These are phyloP conservation scores for Claviceps arundinis DNA, from an alignment of 2,329 filamentous ascomycete genomes.

Conservation along the genomic window DNA sequence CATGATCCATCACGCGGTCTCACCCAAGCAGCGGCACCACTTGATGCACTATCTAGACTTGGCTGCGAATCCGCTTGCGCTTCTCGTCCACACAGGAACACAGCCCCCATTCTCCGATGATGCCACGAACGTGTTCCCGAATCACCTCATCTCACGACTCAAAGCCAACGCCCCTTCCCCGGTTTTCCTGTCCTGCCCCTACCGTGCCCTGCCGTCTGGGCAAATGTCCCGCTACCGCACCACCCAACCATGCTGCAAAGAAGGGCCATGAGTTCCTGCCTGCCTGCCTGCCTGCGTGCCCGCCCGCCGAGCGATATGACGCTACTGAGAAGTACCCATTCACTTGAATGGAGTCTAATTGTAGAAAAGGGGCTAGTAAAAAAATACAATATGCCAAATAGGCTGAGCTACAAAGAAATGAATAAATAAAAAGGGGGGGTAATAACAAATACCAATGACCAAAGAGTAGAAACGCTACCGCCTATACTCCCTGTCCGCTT, in stretches of 20 bases:
- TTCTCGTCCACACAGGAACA: too few relatives aligned
- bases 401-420: slow-evolving; percentile 7
- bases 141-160: too few relatives aligned
- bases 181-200: too few relatives aligned
- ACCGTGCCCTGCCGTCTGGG: too few relatives aligned
- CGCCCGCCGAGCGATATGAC: not conserved
- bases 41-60: slow-evolving; percentile 4
- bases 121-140: too few relatives aligned
- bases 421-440: slow-evolving; percentile 11
- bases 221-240: too few relatives aligned
- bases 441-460: slow-evolving; percentile 9
- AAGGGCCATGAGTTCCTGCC: not conserved
- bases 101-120: too few relatives aligned
- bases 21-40: slow-evolving; percentile 5
- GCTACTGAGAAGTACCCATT: slow-evolving; percentile 11
- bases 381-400: not conserved
- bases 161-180: too few relatives aligned
- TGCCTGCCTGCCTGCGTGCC: not conserved
- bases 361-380: not conserved
- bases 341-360: slow-evolving; percentile 21
- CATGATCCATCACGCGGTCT: not conserved
- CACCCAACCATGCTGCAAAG: not conserved
- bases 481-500: slow-evolving; percentile 27
- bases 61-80: not conserved
- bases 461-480: slow-evolving; percentile 14